phyloP scores from a whole-genome alignment of 331 rosid genomes.

The Malus hybrid region DNA sequence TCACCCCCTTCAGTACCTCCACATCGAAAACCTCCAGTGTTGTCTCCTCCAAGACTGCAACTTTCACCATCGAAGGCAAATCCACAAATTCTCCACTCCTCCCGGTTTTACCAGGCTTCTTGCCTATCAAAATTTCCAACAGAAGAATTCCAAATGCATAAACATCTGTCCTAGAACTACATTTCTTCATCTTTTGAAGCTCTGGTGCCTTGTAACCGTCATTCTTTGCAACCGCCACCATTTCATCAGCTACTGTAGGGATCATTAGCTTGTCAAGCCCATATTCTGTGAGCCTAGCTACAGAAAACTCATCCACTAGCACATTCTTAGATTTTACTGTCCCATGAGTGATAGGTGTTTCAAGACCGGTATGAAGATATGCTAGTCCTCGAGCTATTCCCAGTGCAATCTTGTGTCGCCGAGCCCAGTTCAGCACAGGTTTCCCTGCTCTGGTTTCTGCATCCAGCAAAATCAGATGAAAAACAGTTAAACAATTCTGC shows the following conservation, averaged over 20 bases:
- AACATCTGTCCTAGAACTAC: slow-evolving; percentile 80
- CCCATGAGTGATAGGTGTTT: slow-evolving; percentile 84
- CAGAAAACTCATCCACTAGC: slow-evolving; percentile 76
- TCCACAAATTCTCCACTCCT: slow-evolving; percentile 64
- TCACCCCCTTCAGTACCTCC: slow-evolving; percentile 78
- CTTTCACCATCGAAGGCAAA: slow-evolving; percentile 92
- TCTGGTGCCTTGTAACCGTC: slow-evolving; percentile 95
- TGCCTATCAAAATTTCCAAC: slow-evolving; percentile 78
- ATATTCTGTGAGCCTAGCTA: slow-evolving; percentile 66
- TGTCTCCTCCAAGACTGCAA: slow-evolving; percentile 87
- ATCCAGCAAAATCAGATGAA: slow-evolving; percentile 18
- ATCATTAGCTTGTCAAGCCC: slow-evolving; percentile 86
- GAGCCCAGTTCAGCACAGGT: slow-evolving; percentile 91
- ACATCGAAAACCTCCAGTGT: slow-evolving; percentile 93
- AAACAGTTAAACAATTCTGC: not conserved
- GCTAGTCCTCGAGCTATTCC: slow-evolving; percentile 90
- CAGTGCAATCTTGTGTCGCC: slow-evolving; percentile 86
- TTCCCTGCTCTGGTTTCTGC: slow-evolving; percentile 77
- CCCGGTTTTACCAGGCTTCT: slow-evolving; percentile 79
- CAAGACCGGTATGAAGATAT: slow-evolving; percentile 82
- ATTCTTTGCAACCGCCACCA: slow-evolving; percentile 65
- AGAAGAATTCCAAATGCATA: slow-evolving; percentile 82
- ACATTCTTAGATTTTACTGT: slow-evolving; percentile 81
- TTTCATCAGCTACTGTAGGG: slow-evolving; percentile 77
- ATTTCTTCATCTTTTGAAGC: slow-evolving; percentile 91